Evolutionary conservation across 2,329 filamentous ascomycete species (phyloP), one percentile per base, ranked within the genome.

Genomic region (Fusarium buharicum): DNA sequence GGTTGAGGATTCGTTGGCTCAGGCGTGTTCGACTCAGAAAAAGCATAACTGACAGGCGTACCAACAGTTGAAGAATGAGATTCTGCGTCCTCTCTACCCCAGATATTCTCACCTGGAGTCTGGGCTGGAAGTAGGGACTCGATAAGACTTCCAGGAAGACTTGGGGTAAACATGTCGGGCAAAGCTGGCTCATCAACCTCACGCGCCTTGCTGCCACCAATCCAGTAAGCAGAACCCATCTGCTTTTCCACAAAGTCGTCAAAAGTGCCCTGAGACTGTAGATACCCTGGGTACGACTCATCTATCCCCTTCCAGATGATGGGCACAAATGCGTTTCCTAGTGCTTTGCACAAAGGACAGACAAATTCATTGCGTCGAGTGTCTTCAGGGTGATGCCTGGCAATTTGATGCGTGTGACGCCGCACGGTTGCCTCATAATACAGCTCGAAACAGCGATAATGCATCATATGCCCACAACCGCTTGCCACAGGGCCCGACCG

Each of bases 401-500:
- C 93, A 74, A 99, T 97, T 74, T 99, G 95, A 70, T 95, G 92
- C 17, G 86, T 86, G 73, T 99, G 96, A 34, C 95, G 86, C 58
- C 93, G 85, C 49, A 89, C 83, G 1, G 92, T 96, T 4, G 94
- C 92, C 40, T 91, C 86, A 64, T 92, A 90, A 72, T 98, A 99
- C 36, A 90, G 86, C 70, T 97, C 93, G 73, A 99, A 99, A 77
- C 95, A 99, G 67, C 86, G 88, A 74, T 91, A 98, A 75, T 99
- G 95, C 95, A 99, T 99, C 71, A 99, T 96, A 75, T 99, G 95
- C 3, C 95, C 95, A 75, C 95, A 99, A 10, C 94, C 92, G 31
- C 91, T 91, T 11, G 93, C 91, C 2, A 98, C 90, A 1, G 94
- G 91, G 0, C 93, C 95, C 16, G 85, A 81, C 24, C 84, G 82